Conservation (phyloP, 2,329 filamentous ascomycete genomes). For the Phyllosticta paracitricarpa region DNA sequence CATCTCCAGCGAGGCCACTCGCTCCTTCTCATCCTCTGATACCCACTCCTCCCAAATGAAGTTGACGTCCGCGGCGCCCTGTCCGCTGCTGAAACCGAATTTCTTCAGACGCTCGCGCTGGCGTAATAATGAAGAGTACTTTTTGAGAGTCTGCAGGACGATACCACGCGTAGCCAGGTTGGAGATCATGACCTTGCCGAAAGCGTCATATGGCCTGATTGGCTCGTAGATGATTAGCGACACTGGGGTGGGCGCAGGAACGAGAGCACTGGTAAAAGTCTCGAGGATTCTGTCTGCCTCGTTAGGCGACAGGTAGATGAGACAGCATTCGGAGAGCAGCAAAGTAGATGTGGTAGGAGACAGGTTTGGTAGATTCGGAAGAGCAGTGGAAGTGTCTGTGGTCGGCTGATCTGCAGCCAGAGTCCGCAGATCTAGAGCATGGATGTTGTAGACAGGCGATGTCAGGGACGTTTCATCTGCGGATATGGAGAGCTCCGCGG, state of each 20-base stretch:
- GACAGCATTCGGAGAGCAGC: conserved; percentile 86
- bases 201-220: conserved; percentile 70
- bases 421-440: conserved; percentile 57
- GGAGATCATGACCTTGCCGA: conserved; percentile 83
- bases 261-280: conserved; percentile 23
- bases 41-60: conserved; percentile 76
- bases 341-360: conserved; percentile 61
- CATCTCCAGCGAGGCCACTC: conserved; percentile 66
- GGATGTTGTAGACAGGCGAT: conserved; percentile 43
- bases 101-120: conserved; percentile 58
- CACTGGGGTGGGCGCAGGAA: conserved; percentile 38
- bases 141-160: conserved; percentile 68
- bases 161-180: conserved; percentile 80
- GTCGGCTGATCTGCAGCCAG: conserved; percentile 29
- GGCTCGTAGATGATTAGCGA: conserved; percentile 80
- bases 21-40: conserved; percentile 57
- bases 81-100: conserved; percentile 54
- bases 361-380: conserved; percentile 32
- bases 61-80: conserved; percentile 50
- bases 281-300: conserved; percentile 55
- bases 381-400: conserved; percentile 14
- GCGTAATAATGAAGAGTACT: conserved; percentile 56
- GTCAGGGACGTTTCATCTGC: conserved; percentile 33
- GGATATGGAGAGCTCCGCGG: conserved; percentile 27
- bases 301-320: conserved; percentile 69